A percentile compares a stretch with the other conserved stretches of the same genome.
These are phyloP conservation scores for Flammula alnicola DNA, from an alignment of 1,284 basidiomycete genomes.

Conservation along the genomic window DNA sequence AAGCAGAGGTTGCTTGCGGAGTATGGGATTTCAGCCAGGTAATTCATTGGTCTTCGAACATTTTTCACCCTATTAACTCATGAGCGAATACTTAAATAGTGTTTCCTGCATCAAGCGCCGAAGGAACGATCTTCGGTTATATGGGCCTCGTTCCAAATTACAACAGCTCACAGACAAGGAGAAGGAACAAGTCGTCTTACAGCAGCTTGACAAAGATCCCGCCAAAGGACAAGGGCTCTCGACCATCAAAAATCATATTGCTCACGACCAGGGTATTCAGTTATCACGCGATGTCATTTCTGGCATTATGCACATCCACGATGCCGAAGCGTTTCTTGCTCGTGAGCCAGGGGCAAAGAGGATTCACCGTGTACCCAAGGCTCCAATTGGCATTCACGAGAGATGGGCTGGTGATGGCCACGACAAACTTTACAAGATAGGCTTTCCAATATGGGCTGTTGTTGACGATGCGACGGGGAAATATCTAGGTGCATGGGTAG, in stretches of 20 bases:
- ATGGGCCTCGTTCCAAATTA: too few species aligned
- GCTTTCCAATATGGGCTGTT: slow-evolving; percentile 40
- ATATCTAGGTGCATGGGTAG: slow-evolving; percentile 38
- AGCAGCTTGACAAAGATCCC: too few species aligned
- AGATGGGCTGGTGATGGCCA: slow-evolving; percentile 41
- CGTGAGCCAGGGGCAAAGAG: slow-evolving; percentile 27
- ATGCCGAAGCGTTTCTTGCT: slow-evolving; percentile 28
- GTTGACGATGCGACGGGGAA: slow-evolving; percentile 34
- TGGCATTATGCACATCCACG: slow-evolving; percentile 35
- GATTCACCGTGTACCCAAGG: slow-evolving; percentile 24
- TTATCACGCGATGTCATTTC: too few species aligned
- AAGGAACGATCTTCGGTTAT: too few species aligned
- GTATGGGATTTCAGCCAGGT: too few species aligned
- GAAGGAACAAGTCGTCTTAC: too few species aligned
- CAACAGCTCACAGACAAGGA: too few species aligned
- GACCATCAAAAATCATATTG: slow-evolving; percentile 9
- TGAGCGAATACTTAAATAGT: too few species aligned
- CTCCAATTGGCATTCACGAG: slow-evolving; percentile 34
- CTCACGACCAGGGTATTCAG: slow-evolving; percentile 22
- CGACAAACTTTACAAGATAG: slow-evolving; percentile 39
- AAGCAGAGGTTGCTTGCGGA: too few species aligned
- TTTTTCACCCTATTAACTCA: too few species aligned
- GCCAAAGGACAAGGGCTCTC: slow-evolving; percentile 22
- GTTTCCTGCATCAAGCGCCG: too few species aligned
- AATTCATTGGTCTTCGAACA: too few species aligned